Base-by-base conservation (phyloP, 352 stramenopile genomes). In the Phytophthora ramorum region DNA sequence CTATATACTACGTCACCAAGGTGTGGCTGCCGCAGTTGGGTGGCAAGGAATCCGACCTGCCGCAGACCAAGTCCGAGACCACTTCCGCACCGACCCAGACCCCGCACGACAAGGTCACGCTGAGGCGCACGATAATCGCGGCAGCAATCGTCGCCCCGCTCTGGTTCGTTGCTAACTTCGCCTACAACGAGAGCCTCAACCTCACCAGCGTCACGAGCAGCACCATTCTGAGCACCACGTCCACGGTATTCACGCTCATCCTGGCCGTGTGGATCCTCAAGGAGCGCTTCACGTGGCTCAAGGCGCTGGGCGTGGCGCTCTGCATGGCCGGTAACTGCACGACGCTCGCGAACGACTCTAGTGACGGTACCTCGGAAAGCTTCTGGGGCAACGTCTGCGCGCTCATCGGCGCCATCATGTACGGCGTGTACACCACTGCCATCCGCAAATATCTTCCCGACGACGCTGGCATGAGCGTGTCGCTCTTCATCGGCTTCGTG, bases 401-500 rank as follows among this genome's bases (percentile, higher is more conserved):
- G 8, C 73, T 97, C 3, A 69, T 94, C 22, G 69, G 76, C 13
- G 93, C 96, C 34, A 76, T 97, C 43, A 92, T 97, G 68, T 99
- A 98, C 76, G 97, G 92, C 34, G 87, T 96, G 24, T 99, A 99
- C 81, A 97, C 96, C 13, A 92, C 93, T 0, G 79, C 92, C 57
- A 90, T 98, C 63, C 82, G 91, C 61, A 77, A 68, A 41, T 63
- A 81, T 38, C 80, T 92, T 26, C 83, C 86, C 1, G 76, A 98
- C 73, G 91, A 97, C 67, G 76, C 84, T 19, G 74, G 82, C 20
- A 91, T 98, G 62, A 97, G 89, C 47, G 95, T 98, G 75, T 87
- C 93, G 67, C 79, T 98, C 28, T 91, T 99, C 56, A 96, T 99
- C 58, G 97, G 97, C n/a, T 98, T 98, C 66, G 80, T 99, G 37